phyloP scores from a whole-genome alignment of 331 rosid genomes.

The Pyrus hybrid region DNA sequence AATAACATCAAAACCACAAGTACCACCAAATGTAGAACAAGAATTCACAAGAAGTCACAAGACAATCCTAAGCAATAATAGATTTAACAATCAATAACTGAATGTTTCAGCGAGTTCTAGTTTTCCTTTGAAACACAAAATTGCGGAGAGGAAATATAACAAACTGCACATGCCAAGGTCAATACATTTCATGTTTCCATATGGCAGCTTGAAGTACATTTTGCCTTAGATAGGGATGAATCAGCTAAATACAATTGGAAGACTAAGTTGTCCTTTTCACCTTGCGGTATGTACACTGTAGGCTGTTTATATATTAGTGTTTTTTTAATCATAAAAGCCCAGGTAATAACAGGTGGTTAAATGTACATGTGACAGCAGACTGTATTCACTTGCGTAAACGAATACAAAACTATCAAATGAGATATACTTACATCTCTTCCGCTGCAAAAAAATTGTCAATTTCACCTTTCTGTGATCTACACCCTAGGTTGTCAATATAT shows the following conservation, averaged over 20 bases:
- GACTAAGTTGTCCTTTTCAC: conserved; percentile 33
- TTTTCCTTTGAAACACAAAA: background rate
- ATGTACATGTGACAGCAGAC: background rate
- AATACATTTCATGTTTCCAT: background rate
- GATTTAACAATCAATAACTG: background rate
- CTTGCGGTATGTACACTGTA: background rate
- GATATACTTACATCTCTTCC: conserved; percentile 66
- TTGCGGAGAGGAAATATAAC: background rate
- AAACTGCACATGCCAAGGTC: background rate
- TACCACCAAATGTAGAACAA: background rate
- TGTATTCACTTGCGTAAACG: background rate
- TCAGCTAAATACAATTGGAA: background rate
- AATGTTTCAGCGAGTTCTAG: background rate
- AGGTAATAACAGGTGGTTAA: background rate
- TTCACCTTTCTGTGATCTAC: conserved; percentile 1
- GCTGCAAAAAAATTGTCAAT: conserved; percentile 77
- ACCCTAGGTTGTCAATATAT: background rate
- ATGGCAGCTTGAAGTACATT: background rate
- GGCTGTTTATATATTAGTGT: background rate
- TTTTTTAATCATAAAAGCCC: background rate
- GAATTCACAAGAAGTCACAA: background rate
- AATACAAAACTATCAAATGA: conserved; percentile 12
- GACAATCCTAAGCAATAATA: background rate
- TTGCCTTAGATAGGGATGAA: background rate
- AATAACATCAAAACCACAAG: background rate